Evolutionary conservation across 1,139 yeast genomes (phyloP).

Genomic region (Yamadazyma sp.): DNA sequence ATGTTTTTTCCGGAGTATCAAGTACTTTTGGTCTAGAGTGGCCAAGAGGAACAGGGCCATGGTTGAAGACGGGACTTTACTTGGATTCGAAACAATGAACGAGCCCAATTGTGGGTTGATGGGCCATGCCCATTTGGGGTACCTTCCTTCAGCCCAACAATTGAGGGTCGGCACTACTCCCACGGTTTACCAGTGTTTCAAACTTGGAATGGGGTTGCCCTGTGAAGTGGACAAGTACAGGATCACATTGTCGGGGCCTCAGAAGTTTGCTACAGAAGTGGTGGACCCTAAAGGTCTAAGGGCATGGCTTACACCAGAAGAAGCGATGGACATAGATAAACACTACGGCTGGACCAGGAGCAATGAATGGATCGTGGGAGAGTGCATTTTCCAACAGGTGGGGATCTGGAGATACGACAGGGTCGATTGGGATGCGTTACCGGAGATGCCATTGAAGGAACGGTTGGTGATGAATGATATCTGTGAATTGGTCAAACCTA

Average conservation of each 20-base stretch:
- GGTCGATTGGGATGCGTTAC: constrained; percentile 23
- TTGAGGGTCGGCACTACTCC: constrained; percentile 69
- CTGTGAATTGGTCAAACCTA: constrained; percentile 31
- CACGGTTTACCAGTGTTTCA: constrained; percentile 57
- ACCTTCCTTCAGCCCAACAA: constrained; percentile 53
- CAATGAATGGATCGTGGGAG: constrained; percentile 65
- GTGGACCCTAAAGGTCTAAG: constrained; percentile 67
- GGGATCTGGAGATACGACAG: constrained; percentile 66
- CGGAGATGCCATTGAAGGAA: constrained; percentile 21
- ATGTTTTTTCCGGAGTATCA: constrained; percentile 58
- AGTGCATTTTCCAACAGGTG: constrained; percentile 76
- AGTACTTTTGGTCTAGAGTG: constrained; percentile 54
- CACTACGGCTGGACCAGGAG: constrained; percentile 72
- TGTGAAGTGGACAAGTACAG: constrained; percentile 65
- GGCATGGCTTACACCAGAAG: constrained; percentile 64
- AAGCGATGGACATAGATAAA: constrained; percentile 44
- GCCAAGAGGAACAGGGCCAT: constrained; percentile 50
- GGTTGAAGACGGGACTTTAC: constrained; percentile 49
- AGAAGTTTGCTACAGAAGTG: constrained; percentile 51
- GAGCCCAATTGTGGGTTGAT: constrained; percentile 77
- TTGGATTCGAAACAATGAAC: constrained; percentile 85
- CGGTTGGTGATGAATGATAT: constrained; percentile 33
- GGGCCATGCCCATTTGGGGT: constrained; percentile 50
- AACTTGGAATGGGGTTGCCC: constrained; percentile 71
- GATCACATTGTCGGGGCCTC: constrained; percentile 73